A percentile compares a stretch with the other conserved stretches of the same genome.
Evolutionary conservation across 2,329 filamentous ascomycete species (phyloP).

Genomic region (Ceratocystis diversiconidia): DNA sequence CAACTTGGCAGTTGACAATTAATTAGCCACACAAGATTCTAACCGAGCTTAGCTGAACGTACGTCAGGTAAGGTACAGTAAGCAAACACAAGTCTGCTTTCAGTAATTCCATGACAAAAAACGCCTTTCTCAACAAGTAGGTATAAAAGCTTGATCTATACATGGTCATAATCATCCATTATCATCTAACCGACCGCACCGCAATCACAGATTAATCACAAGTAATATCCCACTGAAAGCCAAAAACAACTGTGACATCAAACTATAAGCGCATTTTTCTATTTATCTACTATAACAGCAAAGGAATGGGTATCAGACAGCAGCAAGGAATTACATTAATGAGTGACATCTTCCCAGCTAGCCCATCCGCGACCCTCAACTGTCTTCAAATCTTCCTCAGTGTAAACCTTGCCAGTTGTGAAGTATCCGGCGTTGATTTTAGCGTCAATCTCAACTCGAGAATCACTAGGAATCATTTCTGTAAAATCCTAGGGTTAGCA

Average conservation of each 20-base stretch:
- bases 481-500: background rate
- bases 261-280: background rate
- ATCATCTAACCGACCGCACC: too few species aligned
- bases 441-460: conserved; percentile 94
- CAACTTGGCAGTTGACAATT: background rate
- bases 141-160: too few species aligned
- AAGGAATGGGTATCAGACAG: conserved; percentile 9
- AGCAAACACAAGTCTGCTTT: background rate
- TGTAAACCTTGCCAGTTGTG: conserved; percentile 81
- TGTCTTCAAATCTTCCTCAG: conserved; percentile 66
- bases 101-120: too few species aligned
- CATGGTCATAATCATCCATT: too few species aligned
- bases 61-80: background rate
- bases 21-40: background rate
- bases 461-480: conserved; percentile 86
- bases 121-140: too few species aligned
- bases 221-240: too few species aligned
- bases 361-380: conserved; percentile 84
- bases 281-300: background rate
- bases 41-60: background rate
- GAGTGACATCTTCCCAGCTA: conserved; percentile 33
- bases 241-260: background rate
- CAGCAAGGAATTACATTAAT: conserved; percentile 9
- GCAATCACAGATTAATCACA: too few species aligned
- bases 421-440: conserved; percentile 87